phyloP scores from a whole-genome alignment of 305 asterid species.

The Fraxinus dipetala region DNA sequence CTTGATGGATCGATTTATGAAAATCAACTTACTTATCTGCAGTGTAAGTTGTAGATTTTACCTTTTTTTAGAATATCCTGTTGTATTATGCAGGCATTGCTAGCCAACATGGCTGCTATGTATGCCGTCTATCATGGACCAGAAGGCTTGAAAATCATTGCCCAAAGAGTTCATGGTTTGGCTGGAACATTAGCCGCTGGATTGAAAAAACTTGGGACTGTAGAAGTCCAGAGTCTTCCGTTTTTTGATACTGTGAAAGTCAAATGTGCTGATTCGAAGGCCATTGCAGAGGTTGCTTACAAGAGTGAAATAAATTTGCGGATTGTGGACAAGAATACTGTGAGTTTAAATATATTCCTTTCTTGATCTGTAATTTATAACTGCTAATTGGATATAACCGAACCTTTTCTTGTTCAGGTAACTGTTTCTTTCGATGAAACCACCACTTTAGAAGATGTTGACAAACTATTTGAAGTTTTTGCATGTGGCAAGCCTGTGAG shows the following conservation, averaged over 20 bases:
- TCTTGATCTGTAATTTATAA: constrained; percentile 9
- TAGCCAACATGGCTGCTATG: constrained; percentile 99
- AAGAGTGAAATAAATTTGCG: constrained; percentile 72
- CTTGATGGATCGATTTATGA: not conserved
- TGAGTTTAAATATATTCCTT: constrained; percentile 34
- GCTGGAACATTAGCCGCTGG: constrained; percentile 80
- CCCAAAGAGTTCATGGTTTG: constrained; percentile 88
- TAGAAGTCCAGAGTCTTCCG: constrained; percentile 81
- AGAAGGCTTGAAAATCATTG: constrained; percentile 84
- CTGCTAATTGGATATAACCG: constrained; percentile 5
- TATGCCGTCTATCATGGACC: constrained; percentile 76
- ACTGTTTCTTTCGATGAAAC: constrained; percentile 72
- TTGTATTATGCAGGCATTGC: constrained; percentile 66
- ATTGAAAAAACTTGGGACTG: constrained; percentile 78
- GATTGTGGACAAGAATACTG: constrained; percentile 69
- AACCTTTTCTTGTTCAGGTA: constrained; percentile 42
- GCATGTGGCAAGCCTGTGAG: constrained; percentile 48
- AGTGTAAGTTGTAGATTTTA: not conserved
- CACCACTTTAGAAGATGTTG: constrained; percentile 48
- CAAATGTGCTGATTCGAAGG: constrained; percentile 61
- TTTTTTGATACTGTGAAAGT: constrained; percentile 94
- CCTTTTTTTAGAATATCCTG: not conserved
- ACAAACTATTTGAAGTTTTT: constrained; percentile 45
- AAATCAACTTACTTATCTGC: not conserved
- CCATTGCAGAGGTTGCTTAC: constrained; percentile 70